Base-by-base conservation (phyloP, 169 alveolate genomes). In the Cryptosporidium sp. region DNA sequence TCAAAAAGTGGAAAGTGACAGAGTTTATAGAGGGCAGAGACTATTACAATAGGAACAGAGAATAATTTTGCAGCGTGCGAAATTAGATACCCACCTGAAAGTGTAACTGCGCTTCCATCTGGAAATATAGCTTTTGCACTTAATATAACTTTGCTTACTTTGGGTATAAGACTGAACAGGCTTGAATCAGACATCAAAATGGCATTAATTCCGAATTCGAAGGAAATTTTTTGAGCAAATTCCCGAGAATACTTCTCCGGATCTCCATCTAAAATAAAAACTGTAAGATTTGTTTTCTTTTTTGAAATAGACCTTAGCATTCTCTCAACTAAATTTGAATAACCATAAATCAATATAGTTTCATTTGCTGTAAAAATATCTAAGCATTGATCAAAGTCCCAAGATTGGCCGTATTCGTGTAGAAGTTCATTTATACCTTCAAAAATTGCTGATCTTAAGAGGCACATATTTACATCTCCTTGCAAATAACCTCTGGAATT, bases 51-150 rank as follows among this genome's bases (percentile, higher is more conserved):
- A 41, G 89, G 89, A 39, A 80, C 89, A 41, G 75, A 80, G 50
- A 80, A 80, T 29, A 45, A 62, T 26, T 35, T 41, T 23, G 89
- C 89, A 41, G 80, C 29, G 37, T 59, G 89, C 10, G 89, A 59
- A 26, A 80, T 80, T 48, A 80, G 62, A 43, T 80, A 80, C 3
- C 89, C 89, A 62, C 89, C 89, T 12, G 89, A 80, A 45, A 80
- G 89, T 14, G 89, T 80, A 1, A 80, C 89, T 37, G 89, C 89
- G 18, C 89, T 65, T 9, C 89, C 89, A 80, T 80, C 89, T 14
- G 89, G 89, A 45, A 80, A 80, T 10, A 65, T 80, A 5, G 89
- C 89, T 31, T 16, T 62, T 43, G 89, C 89, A 62, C 89, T 43
- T 48, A 80, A 48, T 12, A 80, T 62, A 59, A 80, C 89, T 67